Conservation (phyloP, 495 filamentous ascomycete species). For the Glarea lozoyensis region DNA sequence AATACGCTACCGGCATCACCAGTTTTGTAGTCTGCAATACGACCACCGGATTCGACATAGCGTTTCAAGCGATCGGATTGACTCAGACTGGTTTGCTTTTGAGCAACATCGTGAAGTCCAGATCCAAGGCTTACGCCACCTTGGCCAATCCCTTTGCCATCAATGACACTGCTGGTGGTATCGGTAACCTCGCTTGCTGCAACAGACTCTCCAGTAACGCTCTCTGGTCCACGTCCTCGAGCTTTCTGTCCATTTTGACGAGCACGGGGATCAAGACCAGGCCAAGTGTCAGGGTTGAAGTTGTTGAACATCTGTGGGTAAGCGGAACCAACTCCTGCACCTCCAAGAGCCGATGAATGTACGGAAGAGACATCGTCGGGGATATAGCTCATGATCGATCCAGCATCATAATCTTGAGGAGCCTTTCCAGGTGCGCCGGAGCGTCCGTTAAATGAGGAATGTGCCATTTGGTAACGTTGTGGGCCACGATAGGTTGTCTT, state of each 20-base stretch:
- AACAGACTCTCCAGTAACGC: conserved; percentile 82
- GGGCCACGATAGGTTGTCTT: conserved; percentile 88
- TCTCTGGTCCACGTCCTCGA: conserved; percentile 57
- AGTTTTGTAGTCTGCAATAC: conserved; percentile 44
- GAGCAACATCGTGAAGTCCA: conserved; percentile 66
- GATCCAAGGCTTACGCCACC: conserved; percentile 77
- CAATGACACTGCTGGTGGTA: conserved; percentile 51
- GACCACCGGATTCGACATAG: conserved; percentile 76
- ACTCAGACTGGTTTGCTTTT: conserved; percentile 71
- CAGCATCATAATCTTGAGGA: conserved; percentile 65
- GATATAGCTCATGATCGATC: conserved; percentile 87
- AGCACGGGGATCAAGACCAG: conserved; percentile 59
- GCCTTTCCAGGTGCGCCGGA: conserved; percentile 38
- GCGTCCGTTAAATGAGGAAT: conserved; percentile 32
- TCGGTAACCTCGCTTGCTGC: conserved; percentile 84
- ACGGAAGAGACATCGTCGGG: conserved; percentile 96
- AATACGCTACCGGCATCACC: conserved; percentile 62
- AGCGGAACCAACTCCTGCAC: conserved; percentile 66
- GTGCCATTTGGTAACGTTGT: conserved; percentile 75
- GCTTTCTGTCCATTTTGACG: conserved; percentile 51
- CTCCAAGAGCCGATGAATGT: conserved; percentile 83
- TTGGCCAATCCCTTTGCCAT: conserved; percentile 66
- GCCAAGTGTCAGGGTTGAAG: conserved; percentile 84
- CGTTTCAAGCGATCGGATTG: conserved; percentile 77
- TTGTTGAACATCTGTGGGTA: conserved; percentile 95